These are phyloP conservation scores for Tylopilus plumbeoviolaceoides DNA, from an alignment of 768 basidiomycete genomes.

Conservation along the genomic window DNA sequence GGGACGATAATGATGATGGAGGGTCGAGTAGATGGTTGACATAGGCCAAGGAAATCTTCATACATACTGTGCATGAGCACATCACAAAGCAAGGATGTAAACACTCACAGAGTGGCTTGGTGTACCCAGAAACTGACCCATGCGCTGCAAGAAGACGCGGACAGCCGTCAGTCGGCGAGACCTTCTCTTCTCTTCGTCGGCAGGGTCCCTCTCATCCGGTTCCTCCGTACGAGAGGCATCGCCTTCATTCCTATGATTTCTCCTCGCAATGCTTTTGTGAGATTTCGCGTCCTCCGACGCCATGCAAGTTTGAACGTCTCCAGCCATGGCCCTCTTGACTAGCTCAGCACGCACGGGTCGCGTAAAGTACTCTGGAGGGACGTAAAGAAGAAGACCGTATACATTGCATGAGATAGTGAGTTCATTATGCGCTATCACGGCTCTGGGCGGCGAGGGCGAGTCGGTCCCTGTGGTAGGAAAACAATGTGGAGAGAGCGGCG, in stretches of 20 bases:
- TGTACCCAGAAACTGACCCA: slow-evolving; percentile 23
- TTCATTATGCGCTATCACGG: slow-evolving; percentile 11
- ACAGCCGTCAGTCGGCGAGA: slow-evolving; percentile 21
- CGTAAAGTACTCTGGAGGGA: slow-evolving; percentile 64
- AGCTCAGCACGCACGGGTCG: slow-evolving; percentile 47
- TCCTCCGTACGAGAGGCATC: background rate
- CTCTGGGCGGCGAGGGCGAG: background rate
- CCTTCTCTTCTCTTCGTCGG: slow-evolving; percentile 3
- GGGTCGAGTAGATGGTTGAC: slow-evolving; percentile 37
- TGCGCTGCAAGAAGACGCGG: slow-evolving; percentile 35
- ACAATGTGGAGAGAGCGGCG: slow-evolving; percentile 10
- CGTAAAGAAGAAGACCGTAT: slow-evolving; percentile 49
- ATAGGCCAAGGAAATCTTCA: slow-evolving; percentile 24
- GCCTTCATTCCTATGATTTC: background rate
- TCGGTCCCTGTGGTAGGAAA: background rate
- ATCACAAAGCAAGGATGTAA: background rate
- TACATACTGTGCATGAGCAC: slow-evolving; percentile 6
- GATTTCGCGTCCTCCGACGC: background rate
- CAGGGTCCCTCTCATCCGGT: background rate
- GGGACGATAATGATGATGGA: slow-evolving; percentile 6
- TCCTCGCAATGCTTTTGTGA: background rate
- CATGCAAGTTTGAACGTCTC: slow-evolving; percentile 41
- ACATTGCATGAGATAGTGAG: slow-evolving; percentile 18
- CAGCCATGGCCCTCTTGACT: slow-evolving; percentile 46
- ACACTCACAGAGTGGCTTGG: slow-evolving; percentile 31